Conservation (phyloP, 345 rosid genomes). For the Psidium friedrichsthalianum region DNA sequence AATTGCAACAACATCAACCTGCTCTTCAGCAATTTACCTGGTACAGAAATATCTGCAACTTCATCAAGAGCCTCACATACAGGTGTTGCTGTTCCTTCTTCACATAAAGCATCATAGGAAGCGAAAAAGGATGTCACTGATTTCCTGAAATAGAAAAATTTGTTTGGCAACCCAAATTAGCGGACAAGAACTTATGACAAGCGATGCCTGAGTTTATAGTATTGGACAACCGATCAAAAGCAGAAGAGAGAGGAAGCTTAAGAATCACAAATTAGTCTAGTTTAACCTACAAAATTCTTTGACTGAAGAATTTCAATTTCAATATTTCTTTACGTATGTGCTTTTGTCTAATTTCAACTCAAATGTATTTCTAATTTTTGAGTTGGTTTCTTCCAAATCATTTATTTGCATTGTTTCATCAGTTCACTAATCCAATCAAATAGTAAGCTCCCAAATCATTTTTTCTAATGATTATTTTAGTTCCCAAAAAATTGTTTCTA, state of each 20-base stretch:
- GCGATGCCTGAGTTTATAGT: background rate
- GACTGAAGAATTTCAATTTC: background rate
- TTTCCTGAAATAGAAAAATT: constrained; percentile 42
- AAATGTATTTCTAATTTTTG: background rate
- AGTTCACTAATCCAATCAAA: background rate
- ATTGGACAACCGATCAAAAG: background rate
- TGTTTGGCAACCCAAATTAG: background rate
- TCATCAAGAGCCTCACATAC: constrained; percentile 92
- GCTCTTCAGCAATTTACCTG: constrained; percentile 36
- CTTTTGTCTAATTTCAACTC: background rate
- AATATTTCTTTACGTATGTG: background rate
- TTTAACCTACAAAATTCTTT: background rate
- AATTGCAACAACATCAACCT: background rate
- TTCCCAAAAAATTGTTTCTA: no score
- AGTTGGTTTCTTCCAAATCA: background rate
- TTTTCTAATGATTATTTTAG: background rate
- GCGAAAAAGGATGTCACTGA: constrained; percentile 75
- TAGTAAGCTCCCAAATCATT: background rate
- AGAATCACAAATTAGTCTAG: background rate
- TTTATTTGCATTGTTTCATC: background rate
- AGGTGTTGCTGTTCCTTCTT: constrained; percentile 88
- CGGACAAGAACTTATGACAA: background rate
- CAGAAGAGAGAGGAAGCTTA: background rate
- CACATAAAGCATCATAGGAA: constrained; percentile 79
- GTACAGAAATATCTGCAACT: constrained; percentile 84